These are phyloP conservation scores for Penicillium soppii DNA, from an alignment of 495 filamentous ascomycete species.

Conservation along the genomic window DNA sequence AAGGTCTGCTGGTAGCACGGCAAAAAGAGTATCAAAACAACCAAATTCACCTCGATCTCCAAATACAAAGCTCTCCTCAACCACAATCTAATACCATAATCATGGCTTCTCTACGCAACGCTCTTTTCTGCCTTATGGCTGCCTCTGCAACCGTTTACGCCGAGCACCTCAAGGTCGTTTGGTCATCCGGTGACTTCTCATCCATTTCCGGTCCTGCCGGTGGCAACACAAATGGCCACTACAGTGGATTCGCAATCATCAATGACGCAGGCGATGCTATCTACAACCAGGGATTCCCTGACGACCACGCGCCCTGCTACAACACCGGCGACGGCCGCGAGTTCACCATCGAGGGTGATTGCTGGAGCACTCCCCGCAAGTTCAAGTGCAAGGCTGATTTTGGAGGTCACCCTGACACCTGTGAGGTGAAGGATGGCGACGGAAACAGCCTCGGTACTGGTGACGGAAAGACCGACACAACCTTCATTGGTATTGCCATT, in stretches of 20 bases:
- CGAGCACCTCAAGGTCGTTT: slow-evolving; percentile 18
- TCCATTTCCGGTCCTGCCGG: slow-evolving; percentile 16
- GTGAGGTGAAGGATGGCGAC: slow-evolving; percentile 18
- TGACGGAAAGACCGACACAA: slow-evolving; percentile 13
- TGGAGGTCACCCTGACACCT: slow-evolving; percentile 16
- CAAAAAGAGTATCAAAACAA: background rate
- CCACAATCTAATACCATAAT: background rate
- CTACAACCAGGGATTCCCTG: slow-evolving; percentile 15
- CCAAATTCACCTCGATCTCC: background rate
- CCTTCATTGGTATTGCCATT: slow-evolving; percentile 19
- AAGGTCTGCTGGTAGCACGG: background rate
- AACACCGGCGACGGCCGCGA: slow-evolving; percentile 18
- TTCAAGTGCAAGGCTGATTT: slow-evolving; percentile 19
- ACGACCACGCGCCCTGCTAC: slow-evolving; percentile 16
- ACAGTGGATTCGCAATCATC: slow-evolving; percentile 16
- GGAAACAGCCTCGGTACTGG: slow-evolving; percentile 17
- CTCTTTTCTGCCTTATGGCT: slow-evolving; percentile 13
- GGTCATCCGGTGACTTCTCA: slow-evolving; percentile 16
- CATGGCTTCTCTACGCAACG: slow-evolving; percentile 12
- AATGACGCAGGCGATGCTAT: slow-evolving; percentile 17
- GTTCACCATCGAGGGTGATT: slow-evolving; percentile 23
- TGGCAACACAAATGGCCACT: slow-evolving; percentile 13
- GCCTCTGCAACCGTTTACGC: slow-evolving; percentile 9
- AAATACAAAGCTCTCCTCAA: background rate
- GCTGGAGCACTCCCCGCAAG: slow-evolving; percentile 17